Conservation (phyloP, 2,329 filamentous ascomycete genomes). For the Arthrobotrys pseudoclavata region DNA sequence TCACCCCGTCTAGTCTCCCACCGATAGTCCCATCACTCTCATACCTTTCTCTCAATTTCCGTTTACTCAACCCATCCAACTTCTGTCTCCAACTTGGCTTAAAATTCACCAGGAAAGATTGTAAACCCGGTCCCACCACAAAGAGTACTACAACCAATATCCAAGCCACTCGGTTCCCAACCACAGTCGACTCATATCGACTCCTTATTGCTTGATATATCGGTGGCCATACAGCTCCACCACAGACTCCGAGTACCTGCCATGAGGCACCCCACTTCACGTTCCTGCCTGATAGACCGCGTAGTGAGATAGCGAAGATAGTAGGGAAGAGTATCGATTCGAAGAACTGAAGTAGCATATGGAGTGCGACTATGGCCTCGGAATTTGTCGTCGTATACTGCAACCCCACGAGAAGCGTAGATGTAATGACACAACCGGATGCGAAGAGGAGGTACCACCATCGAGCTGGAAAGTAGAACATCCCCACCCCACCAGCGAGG, state of each 20-base stretch:
- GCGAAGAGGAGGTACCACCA: constrained; percentile 79
- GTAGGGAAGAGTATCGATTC: constrained; percentile 87
- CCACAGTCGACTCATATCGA: constrained; percentile 19
- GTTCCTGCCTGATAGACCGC: constrained; percentile 78
- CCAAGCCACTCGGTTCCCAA: constrained; percentile 40
- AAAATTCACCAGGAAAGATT: constrained; percentile 49
- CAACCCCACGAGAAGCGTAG: constrained; percentile 64
- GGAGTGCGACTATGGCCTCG: constrained; percentile 69
- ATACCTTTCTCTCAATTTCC: constrained; percentile 42
- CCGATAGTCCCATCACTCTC: constrained; percentile 52
- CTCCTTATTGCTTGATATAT: constrained; percentile 50
- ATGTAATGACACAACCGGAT: constrained; percentile 74
- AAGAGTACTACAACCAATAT: constrained; percentile 36
- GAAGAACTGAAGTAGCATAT: constrained; percentile 83
- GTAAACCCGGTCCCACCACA: constrained; percentile 22
- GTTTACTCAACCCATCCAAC: constrained; percentile 54
- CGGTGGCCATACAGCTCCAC: constrained; percentile 78
- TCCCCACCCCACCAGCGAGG: constrained; percentile 76
- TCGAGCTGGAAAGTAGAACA: constrained; percentile 77
- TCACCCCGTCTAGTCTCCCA: constrained; percentile 15
- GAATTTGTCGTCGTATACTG: constrained; percentile 68
- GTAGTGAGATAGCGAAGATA: constrained; percentile 82
- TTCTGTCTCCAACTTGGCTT: constrained; percentile 44
- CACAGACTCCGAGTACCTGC: constrained; percentile 79
- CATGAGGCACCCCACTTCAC: constrained; percentile 82